A percentile compares a stretch with the other conserved stretches of the same genome.
Evolutionary conservation across 768 basidiomycete species (phyloP).

Genomic region (Gyrodon lividus): DNA sequence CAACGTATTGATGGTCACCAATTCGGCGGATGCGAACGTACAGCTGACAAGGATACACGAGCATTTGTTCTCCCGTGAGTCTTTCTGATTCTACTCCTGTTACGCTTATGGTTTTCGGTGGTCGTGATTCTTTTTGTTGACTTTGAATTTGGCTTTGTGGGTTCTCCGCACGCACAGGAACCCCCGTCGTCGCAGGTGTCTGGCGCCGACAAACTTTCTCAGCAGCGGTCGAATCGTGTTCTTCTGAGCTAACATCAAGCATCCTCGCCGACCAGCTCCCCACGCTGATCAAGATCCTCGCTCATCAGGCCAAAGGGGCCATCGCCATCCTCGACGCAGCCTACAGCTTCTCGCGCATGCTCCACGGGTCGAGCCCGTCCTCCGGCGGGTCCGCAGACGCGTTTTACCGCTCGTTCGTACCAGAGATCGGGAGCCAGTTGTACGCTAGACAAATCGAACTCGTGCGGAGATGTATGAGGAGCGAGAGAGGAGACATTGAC

Average conservation of each 20-base stretch:
- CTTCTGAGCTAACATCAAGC: slow-evolving; percentile 63
- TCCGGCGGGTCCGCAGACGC: slow-evolving; percentile 55
- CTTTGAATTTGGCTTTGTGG: no score
- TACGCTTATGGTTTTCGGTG: not conserved
- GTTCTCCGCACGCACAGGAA: slow-evolving; percentile 53
- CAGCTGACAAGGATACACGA: slow-evolving; percentile 87
- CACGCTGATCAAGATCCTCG: slow-evolving; percentile 55
- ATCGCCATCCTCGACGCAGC: slow-evolving; percentile 67
- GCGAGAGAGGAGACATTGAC: slow-evolving; percentile 71
- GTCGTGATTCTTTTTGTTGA: no score
- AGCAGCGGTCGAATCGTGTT: slow-evolving; percentile 77
- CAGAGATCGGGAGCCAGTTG: slow-evolving; percentile 74
- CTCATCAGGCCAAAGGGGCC: slow-evolving; percentile 41
- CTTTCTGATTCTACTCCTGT: not conserved
- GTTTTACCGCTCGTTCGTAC: slow-evolving; percentile 86
- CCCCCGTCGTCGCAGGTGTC: slow-evolving; percentile 84
- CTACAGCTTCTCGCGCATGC: slow-evolving; percentile 81
- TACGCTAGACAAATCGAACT: slow-evolving; percentile 80
- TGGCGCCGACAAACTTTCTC: slow-evolving; percentile 91
- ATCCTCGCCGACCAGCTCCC: slow-evolving; percentile 76
- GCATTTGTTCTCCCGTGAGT: slow-evolving; percentile 79
- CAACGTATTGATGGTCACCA: slow-evolving; percentile 85
- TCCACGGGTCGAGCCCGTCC: slow-evolving; percentile 65
- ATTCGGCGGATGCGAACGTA: slow-evolving; percentile 78
- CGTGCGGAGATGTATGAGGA: slow-evolving; percentile 75